phyloP scores from a whole-genome alignment of 768 basidiomycete genomes.

The Termitomyces bulborhizus region DNA sequence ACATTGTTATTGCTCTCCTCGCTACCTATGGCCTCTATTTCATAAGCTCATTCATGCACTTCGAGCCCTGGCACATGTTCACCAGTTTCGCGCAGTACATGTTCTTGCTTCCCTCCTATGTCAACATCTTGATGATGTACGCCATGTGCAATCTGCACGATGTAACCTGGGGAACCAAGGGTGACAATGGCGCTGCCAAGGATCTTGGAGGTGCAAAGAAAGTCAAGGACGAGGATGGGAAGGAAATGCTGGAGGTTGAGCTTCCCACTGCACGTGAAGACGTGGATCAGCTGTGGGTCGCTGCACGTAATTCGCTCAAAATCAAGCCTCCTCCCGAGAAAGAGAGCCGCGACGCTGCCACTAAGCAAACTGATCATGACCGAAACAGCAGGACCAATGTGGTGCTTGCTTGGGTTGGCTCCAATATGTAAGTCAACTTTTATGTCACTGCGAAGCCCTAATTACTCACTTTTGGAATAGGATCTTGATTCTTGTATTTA shows the following conservation, averaged over 20 bases:
- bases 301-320: slow-evolving; percentile 65
- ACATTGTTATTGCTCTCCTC: slow-evolving; percentile 77
- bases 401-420: slow-evolving; percentile 76
- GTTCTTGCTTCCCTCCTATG: slow-evolving; percentile 73
- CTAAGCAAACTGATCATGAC: slow-evolving; percentile 85
- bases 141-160: slow-evolving; percentile 92
- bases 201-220: slow-evolving; percentile 91
- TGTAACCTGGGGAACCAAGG: slow-evolving; percentile 91
- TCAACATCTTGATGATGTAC: slow-evolving; percentile 92
- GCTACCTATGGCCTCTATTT: slow-evolving; percentile 83
- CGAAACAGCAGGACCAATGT: slow-evolving; percentile 82
- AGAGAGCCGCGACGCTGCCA: slow-evolving; percentile 79
- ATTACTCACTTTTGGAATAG: slow-evolving; percentile 24
- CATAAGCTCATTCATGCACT: slow-evolving; percentile 78
- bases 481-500: slow-evolving; percentile 70
- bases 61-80: slow-evolving; percentile 97
- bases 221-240: slow-evolving; percentile 76
- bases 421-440: slow-evolving; percentile 61
- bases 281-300: slow-evolving; percentile 81
- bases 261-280: slow-evolving; percentile 79
- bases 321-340: slow-evolving; percentile 65
- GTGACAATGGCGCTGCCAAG: slow-evolving; percentile 82
- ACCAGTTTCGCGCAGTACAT: slow-evolving; percentile 90
- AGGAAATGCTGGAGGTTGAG: slow-evolving; percentile 84
- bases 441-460: not conserved